Evolutionary conservation across 2,329 filamentous ascomycete species (phyloP).

Genomic region (Xylariaceae sp.): DNA sequence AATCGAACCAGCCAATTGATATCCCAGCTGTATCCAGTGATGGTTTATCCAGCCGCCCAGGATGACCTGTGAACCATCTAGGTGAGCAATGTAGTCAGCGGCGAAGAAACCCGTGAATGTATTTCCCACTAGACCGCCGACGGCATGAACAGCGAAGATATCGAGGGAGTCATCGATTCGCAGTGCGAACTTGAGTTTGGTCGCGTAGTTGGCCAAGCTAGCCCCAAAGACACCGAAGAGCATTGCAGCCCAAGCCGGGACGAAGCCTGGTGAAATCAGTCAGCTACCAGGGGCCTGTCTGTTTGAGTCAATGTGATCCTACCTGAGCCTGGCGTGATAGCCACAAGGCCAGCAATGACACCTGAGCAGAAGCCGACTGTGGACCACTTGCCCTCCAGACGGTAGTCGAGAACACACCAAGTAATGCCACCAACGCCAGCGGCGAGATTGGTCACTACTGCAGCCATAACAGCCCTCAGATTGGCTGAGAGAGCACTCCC

Average conservation of each 20-base stretch:
- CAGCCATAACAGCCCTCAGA: slow-evolving; percentile 79
- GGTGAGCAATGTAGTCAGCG: slow-evolving; percentile 74
- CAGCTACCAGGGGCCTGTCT: not conserved
- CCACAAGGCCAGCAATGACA: slow-evolving; percentile 79
- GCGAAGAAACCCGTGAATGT: slow-evolving; percentile 78
- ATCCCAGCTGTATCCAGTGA: slow-evolving; percentile 77
- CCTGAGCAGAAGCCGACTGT: slow-evolving; percentile 91
- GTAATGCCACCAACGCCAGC: slow-evolving; percentile 81
- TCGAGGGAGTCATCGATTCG: slow-evolving; percentile 80
- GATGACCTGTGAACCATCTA: slow-evolving; percentile 66
- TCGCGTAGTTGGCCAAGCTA: slow-evolving; percentile 78
- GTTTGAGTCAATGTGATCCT: slow-evolving; percentile 20
- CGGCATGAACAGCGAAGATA: slow-evolving; percentile 78
- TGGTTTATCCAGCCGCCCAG: slow-evolving; percentile 76
- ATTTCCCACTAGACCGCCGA: slow-evolving; percentile 75
- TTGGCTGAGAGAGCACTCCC: slow-evolving; percentile 78
- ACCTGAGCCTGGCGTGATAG: slow-evolving; percentile 82
- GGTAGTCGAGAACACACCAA: slow-evolving; percentile 85
- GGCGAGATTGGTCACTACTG: slow-evolving; percentile 77
- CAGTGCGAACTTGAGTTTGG: slow-evolving; percentile 82
- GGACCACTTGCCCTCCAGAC: slow-evolving; percentile 85
- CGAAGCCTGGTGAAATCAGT: slow-evolving; percentile 47
- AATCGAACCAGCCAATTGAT: slow-evolving; percentile 77
- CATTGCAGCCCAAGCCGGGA: slow-evolving; percentile 78
- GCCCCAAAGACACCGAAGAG: slow-evolving; percentile 74